Evolutionary conservation across 495 filamentous ascomycete genomes (phyloP), one percentile per base, ranked within the genome.

Genomic region (Penicillium fimorum): DNA sequence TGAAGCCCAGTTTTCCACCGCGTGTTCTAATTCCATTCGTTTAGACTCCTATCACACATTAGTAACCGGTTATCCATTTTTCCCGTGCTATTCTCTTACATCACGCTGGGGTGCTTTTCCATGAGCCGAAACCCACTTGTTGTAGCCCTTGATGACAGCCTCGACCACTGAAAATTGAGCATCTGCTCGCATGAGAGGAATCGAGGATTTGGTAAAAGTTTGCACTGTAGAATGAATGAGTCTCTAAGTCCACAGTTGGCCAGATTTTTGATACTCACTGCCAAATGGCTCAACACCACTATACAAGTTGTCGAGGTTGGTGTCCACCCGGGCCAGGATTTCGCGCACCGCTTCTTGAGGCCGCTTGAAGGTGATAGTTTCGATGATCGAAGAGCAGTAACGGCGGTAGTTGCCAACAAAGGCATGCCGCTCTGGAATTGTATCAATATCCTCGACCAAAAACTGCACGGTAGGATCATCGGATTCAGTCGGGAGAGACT

Each of bases 381-480:
- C 92, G 46, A 97, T 88, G 5, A 96, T 83, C 32, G 86, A 84
- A 11, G 84, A 83, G 67, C 92, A 94, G 62, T 95, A 97, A 45
- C 95, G 83, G 22, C 92, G 79, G 67, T 97, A 99, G 63, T 97
- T 97, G 1, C 94, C 93, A n/a, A 97, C 81, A 68, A 99, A 99
- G 12, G 92, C 90, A 74, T 99, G 94, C 24, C 89, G 80, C 69
- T 99, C 95, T 2, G 95, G 95, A 30, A 92, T 79, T 0, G 94
- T 97, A 69, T 97, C 95, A 32, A 96, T 90, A 67, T 99, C 94
- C 57, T 96, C 91, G 48, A 89, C 73, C 7, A 99, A 80, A 56
- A 96, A 92, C 35, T 90, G 73, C 29, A 92, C 80, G 13, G 87
- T 90, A 8, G 88, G 82, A 67, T 97, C 84, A 15, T 90, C 83